A percentile compares a stretch with the other conserved stretches of the same genome.
These are phyloP conservation scores for Byssoonygena ceratinophila DNA, from an alignment of 2,329 filamentous ascomycete species.

Conservation along the genomic window DNA sequence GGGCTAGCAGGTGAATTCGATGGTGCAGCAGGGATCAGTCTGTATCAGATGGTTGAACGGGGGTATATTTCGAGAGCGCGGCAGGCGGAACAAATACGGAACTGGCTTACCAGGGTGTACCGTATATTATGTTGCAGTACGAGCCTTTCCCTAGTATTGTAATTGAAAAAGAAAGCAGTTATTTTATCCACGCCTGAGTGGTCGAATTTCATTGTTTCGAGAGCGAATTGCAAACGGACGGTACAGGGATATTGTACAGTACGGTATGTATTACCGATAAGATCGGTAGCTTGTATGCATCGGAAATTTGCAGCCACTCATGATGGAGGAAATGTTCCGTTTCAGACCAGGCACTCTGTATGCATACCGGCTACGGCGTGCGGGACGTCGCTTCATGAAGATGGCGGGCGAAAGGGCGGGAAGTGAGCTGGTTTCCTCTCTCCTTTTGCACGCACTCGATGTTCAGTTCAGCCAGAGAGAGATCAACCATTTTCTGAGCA, in stretches of 20 bases:
- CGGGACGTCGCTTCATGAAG: neutral
- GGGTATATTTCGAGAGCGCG: neutral
- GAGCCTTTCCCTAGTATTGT: too few species aligned
- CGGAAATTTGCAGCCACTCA: conserved; percentile 10
- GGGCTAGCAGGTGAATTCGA: neutral
- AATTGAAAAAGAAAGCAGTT: too few species aligned
- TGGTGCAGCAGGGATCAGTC: neutral
- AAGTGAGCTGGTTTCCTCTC: neutral
- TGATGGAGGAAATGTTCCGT: conserved; percentile 4
- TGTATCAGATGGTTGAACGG: neutral
- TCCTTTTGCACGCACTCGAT: too few species aligned
- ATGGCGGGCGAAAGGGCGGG: neutral
- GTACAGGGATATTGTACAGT: neutral
- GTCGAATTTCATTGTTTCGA: neutral
- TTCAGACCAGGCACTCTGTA: conserved; percentile 3
- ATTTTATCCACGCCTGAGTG: neutral
- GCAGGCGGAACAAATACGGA: neutral
- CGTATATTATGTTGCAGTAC: too few species aligned
- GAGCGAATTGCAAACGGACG: too few species aligned
- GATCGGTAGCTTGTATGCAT: neutral
- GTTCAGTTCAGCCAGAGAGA: too few species aligned
- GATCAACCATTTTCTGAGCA: too few species aligned
- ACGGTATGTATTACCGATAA: neutral
- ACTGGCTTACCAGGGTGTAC: neutral
- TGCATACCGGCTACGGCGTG: neutral